Base-by-base conservation (phyloP, 2,329 filamentous ascomycete genomes). In the Phaeoacremonium minimum region DNA sequence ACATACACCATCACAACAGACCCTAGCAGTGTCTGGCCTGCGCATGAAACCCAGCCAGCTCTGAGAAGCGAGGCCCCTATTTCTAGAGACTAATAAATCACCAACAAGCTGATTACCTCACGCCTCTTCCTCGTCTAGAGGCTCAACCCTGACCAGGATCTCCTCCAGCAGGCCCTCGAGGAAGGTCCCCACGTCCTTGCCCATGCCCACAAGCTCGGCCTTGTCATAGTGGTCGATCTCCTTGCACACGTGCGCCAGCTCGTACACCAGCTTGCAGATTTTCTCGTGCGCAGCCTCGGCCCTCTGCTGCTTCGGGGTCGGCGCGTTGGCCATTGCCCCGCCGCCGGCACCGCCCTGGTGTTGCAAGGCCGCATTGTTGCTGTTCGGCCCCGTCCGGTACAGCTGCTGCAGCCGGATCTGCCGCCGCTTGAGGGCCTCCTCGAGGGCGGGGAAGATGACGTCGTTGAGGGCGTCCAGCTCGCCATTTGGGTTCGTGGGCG, bases 151-250 rank as follows among this genome's bases (percentile, higher is more conserved):
- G 22, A 96, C 89, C 15, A 98, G 67, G 16, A 98, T 84, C 67
- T 98, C 93, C 59, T 98, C 93, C 22, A 98, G 66, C 44, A 97
- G 77, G 0, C 90, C 91, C 59, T 98, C 93, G 7, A 97, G 63
- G 49, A 97, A 94, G 1, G 86, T 87, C 30, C 82, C 81, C 3
- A 95, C 89, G 17, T 91, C 90, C 30, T 87, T 83, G 1, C 89
- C 91, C 91, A 97, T 96, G 1, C 89, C 88, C 9, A 97, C 88
- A 6, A 89, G 87, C 48, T 88, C 85, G 30, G 82, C 77, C 57
- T 84, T 85, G 61, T 98, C 93, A 61, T 83, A 86, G 45, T 85
- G 77, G 59, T 98, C 91, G 52, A 98, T 88, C 57, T 95, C 89
- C 53, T 83, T 84, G 61, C 95, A 95, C 16, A 91, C 73, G 41